Conservation (phyloP, 352 stramenopile species). For the Phytophthora megakarya region DNA sequence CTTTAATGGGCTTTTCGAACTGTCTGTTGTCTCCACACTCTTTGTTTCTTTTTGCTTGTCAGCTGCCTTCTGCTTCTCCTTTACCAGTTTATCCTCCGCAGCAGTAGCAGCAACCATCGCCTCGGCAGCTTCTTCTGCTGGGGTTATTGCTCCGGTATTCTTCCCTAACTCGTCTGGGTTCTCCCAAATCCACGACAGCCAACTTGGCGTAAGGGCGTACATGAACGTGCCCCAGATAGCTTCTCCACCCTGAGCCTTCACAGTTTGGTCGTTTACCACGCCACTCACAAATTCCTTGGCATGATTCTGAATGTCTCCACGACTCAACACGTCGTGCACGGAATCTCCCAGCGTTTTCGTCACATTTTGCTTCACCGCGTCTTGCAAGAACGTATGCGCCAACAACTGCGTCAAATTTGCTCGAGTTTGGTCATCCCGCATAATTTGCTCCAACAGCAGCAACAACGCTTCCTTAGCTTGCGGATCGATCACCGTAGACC, state of each 20-base stretch:
- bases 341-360: constrained; percentile 58
- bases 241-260: constrained; percentile 78
- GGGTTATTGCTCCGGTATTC: constrained; percentile 7
- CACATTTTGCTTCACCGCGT: constrained; percentile 71
- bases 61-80: constrained; percentile 24
- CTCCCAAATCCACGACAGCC: constrained; percentile 82
- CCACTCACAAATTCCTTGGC: constrained; percentile 83
- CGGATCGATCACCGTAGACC: constrained; percentile 52
- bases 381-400: constrained; percentile 68
- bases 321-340: constrained; percentile 79
- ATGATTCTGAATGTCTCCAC: constrained; percentile 76
- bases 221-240: constrained; percentile 82
- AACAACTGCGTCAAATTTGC: constrained; percentile 65
- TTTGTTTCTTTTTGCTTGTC: constrained; percentile 1
- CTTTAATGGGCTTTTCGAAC: constrained; percentile 14
- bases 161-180: constrained; percentile 23
- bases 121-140: constrained; percentile 34
- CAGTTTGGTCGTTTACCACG: constrained; percentile 82
- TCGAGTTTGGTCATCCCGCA: constrained; percentile 60
- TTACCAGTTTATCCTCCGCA: constrained; percentile 36
- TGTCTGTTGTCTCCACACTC: constrained; percentile 2
- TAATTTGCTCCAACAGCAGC: constrained; percentile 63
- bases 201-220: constrained; percentile 77
- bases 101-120: constrained; percentile 39
- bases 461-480: constrained; percentile 53